Evolutionary conservation across 1,139 yeast species (phyloP).

Genomic region (Lizanozyma gosingica): DNA sequence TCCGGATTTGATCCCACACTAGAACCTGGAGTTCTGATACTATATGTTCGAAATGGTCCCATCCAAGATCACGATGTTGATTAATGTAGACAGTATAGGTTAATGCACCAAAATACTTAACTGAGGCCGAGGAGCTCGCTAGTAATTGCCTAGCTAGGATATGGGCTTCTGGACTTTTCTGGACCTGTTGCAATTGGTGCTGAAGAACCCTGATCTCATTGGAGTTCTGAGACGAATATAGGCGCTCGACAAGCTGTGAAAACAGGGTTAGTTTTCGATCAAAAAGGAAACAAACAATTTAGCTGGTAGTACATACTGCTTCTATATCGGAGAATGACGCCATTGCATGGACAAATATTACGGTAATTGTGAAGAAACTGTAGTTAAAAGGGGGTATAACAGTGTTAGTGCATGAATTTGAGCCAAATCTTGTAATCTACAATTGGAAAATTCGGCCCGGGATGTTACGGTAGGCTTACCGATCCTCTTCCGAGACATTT

Average conservation of each 20-base stretch:
- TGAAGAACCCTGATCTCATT: slow-evolving; percentile 39
- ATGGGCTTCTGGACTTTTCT: slow-evolving; percentile 43
- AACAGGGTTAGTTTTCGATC: no score
- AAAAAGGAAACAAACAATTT: no score
- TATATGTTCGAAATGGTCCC: slow-evolving; percentile 5
- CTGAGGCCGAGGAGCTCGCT: slow-evolving; percentile 32
- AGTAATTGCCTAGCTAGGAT: slow-evolving; percentile 43
- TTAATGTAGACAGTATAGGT: slow-evolving; percentile 55
- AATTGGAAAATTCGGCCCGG: no score
- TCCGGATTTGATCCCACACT: background rate
- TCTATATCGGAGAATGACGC: no score
- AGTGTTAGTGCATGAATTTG: no score
- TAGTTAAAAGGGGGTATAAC: no score
- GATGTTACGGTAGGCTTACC: no score
- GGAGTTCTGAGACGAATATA: slow-evolving; percentile 37
- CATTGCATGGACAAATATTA: no score
- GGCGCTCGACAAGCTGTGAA: slow-evolving; percentile 19
- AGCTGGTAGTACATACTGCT: no score
- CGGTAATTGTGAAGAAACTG: no score
- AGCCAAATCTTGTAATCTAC: no score
- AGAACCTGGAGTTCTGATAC: slow-evolving; percentile 7
- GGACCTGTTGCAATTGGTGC: slow-evolving; percentile 42
- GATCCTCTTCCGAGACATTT: no score
- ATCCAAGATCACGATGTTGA: slow-evolving; percentile 8
- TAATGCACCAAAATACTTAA: slow-evolving; percentile 65